phyloP scores from a whole-genome alignment of 768 basidiomycete species.

The Peribolospora baueri region DNA sequence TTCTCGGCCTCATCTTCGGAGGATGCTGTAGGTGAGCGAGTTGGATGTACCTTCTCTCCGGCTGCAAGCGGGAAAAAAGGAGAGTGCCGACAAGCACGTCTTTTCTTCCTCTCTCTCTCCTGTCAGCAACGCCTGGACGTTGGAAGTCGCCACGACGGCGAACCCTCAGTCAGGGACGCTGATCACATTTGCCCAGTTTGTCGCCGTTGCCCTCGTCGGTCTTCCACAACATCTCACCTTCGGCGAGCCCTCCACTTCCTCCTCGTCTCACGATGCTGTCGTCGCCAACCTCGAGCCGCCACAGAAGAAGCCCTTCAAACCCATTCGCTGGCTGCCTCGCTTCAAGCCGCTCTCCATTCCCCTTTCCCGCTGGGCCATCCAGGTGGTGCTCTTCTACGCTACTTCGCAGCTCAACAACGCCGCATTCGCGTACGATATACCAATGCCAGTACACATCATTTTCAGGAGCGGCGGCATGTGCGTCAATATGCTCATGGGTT shows the following conservation, averaged over 20 bases:
- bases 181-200: slow-evolving; percentile 61
- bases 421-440: slow-evolving; percentile 53
- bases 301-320: no score
- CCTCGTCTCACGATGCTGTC: no score
- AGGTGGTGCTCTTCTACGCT: slow-evolving; percentile 41
- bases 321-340: slow-evolving; percentile 16
- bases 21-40: slow-evolving; percentile 77
- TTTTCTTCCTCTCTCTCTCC: no score
- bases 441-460: slow-evolving; percentile 54
- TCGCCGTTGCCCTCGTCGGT: slow-evolving; percentile 45
- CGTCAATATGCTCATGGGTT: slow-evolving; percentile 52
- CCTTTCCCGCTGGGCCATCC: slow-evolving; percentile 37
- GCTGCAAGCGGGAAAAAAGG: not conserved
- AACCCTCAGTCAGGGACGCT: slow-evolving; percentile 34
- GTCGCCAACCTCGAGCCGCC: no score
- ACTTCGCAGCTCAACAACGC: slow-evolving; percentile 56
- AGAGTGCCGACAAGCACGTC: not conserved
- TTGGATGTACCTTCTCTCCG: slow-evolving; percentile 21
- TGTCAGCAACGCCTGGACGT: no score
- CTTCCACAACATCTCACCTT: slow-evolving; percentile 38
- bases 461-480: slow-evolving; percentile 53
- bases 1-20: slow-evolving; percentile 43
- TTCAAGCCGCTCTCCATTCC: slow-evolving; percentile 48
- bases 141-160: not conserved
- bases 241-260: slow-evolving; percentile 16